A percentile compares a stretch with the other conserved stretches of the same genome.
phyloP scores from a whole-genome alignment of 495 filamentous ascomycete species.

The Annulohypoxylon nitens region DNA sequence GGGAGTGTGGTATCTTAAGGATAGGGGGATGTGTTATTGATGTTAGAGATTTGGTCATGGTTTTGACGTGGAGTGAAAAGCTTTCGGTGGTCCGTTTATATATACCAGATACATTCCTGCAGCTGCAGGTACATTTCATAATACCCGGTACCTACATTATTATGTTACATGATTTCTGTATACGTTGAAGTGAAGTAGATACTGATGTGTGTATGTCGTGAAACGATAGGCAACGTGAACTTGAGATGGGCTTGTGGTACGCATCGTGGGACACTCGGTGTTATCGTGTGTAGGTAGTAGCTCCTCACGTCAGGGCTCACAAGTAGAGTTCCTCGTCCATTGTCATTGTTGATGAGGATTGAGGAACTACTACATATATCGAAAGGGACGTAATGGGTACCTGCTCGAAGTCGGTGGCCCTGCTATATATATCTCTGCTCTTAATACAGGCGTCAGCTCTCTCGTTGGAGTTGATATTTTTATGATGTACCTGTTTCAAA shows the following conservation, averaged over 20 bases:
- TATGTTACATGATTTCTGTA: background rate
- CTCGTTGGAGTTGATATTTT: no score
- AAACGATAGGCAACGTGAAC: background rate
- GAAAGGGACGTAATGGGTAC: background rate
- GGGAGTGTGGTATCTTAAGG: conserved; percentile 11
- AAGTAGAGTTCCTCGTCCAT: background rate
- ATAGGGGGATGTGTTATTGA: background rate
- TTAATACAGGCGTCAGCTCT: no score
- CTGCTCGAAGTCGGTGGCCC: no score
- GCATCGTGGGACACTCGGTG: background rate
- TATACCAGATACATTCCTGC: conserved; percentile 15
- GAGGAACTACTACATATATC: background rate
- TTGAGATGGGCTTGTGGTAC: background rate
- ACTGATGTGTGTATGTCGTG: background rate
- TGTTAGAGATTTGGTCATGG: background rate
- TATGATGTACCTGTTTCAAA: background rate
- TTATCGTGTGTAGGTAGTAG: background rate
- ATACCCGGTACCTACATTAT: background rate
- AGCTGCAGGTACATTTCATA: background rate
- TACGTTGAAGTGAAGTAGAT: background rate
- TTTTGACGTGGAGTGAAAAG: background rate
- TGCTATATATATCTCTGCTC: background rate
- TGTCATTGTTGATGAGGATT: conserved; percentile 3
- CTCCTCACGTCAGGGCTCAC: background rate
- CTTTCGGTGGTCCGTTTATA: background rate